These are phyloP conservation scores for Coemansia reversa DNA, from an alignment of 192 early-diverging fungal species.

Conservation along the genomic window DNA sequence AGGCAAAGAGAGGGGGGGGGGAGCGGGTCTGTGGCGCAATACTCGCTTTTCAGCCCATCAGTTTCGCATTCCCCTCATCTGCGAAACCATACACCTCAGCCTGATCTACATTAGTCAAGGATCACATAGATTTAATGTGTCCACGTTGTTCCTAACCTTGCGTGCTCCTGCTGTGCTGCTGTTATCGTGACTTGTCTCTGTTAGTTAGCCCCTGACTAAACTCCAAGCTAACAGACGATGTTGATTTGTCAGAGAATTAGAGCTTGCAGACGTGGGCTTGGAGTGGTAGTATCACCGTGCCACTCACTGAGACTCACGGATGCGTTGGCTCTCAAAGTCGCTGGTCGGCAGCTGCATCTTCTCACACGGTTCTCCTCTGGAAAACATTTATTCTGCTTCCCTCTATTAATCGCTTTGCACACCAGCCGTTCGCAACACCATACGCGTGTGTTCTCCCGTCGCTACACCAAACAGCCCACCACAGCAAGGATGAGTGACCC, in stretches of 20 bases:
- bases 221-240: background rate
- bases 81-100: no score
- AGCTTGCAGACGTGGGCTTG: background rate
- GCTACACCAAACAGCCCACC: background rate
- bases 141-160: no score
- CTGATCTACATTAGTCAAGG: no score
- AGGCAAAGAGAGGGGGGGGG: no score
- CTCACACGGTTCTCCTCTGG: constrained; percentile 1
- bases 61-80: no score
- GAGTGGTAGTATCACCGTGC: constrained; percentile 6
- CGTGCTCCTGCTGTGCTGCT: no score
- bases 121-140: no score
- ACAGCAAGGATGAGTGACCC: constrained; percentile 16
- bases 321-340: background rate
- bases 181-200: no score
- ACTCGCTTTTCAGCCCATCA: no score
- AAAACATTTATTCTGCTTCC: constrained; percentile 7
- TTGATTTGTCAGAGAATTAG: constrained; percentile 13
- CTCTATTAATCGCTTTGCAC: background rate
- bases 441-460: background rate
- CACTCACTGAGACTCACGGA: constrained; percentile 8
- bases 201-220: no score
- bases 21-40: no score
- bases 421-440: no score
- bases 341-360: background rate